phyloP scores from a whole-genome alignment of 2,329 filamentous ascomycete genomes.

The Tolypocladium endophyticum region DNA sequence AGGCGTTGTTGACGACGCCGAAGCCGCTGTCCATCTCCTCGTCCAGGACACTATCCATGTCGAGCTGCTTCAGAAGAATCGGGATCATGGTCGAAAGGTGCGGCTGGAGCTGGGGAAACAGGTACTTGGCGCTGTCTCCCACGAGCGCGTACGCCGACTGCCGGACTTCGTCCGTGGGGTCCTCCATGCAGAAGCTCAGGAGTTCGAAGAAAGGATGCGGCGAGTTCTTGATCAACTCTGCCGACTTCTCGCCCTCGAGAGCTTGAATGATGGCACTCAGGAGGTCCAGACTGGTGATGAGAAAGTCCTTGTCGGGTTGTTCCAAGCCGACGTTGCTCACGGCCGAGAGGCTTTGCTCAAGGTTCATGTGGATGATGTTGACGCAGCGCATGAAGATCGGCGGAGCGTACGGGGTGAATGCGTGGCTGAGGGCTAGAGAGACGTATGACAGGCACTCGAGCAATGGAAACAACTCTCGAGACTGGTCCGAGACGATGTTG shows the following conservation, averaged over 20 bases:
- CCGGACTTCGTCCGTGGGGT: conserved; percentile 80
- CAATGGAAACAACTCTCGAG: conserved; percentile 85
- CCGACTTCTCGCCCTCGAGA: conserved; percentile 61
- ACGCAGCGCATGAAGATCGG: conserved; percentile 84
- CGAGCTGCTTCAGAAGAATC: conserved; percentile 77
- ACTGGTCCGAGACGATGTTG: conserved; percentile 78
- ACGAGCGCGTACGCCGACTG: conserved; percentile 93
- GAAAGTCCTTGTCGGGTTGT: conserved; percentile 87
- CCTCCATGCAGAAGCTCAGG: conserved; percentile 84
- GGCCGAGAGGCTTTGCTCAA: conserved; percentile 68
- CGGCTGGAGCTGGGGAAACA: conserved; percentile 70
- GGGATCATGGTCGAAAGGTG: conserved; percentile 66
- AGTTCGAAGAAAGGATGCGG: conserved; percentile 85
- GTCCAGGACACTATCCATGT: conserved; percentile 64
- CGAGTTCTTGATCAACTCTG: conserved; percentile 64
- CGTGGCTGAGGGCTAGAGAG: conserved; percentile 69
- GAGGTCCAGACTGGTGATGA: conserved; percentile 89
- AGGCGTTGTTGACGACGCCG: conserved; percentile 94
- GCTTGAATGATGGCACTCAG: conserved; percentile 90
- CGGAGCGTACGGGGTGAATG: conserved; percentile 75
- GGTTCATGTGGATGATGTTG: conserved; percentile 81
- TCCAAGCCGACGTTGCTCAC: conserved; percentile 60
- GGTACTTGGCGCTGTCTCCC: conserved; percentile 88
- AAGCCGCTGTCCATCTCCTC: conserved; percentile 79
- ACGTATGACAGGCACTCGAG: conserved; percentile 96